Base-by-base conservation (phyloP, 495 filamentous ascomycete species). In the Chaetomium cochliodes region DNA sequence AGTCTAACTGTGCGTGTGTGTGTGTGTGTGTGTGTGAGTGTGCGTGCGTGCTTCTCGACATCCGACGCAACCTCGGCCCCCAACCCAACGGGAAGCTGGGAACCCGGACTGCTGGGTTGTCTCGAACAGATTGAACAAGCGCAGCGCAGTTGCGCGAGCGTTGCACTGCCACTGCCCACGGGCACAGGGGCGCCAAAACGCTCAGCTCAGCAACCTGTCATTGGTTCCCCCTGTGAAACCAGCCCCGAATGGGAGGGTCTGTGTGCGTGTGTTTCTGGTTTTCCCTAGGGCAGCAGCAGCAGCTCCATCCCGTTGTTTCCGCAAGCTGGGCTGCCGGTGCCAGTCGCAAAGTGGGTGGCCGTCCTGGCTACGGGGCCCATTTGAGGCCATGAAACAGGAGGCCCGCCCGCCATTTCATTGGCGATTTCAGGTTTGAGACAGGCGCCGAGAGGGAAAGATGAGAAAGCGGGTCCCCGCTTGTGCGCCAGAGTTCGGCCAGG, bases 401-500 rank as follows among this genome's bases (percentile, higher is more conserved):
- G 23, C 39, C 52, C 16, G 57, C 57, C 58, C 25, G 58, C 46
- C 26, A 51, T 26, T n/a, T 9, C 22, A 52, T 60, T 60, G 58
- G 58, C 44, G 58, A 49, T 49, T 37, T 39, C 46, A 60, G 26
- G 58, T 60, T 23, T 60, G 58, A 60, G 58, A 60, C 58, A 50
- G 44, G 58, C 58, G 44, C 44, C 46, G 30, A 22, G 39, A 8
- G 41, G 41, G 41, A 23, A 22, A 41, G 30, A 41, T 39, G 28
- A 58, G 23, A 58, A 46, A 44, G 56, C 13, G 56, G 56, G 56
- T 58, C 56, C 56, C 57, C 56, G 56, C 41, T 58, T 44, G 56
- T 58, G 56, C 57, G 57, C 57, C 57, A 41, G 33, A 44, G 55
- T 57, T 41, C 30, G 18, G 37, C 30, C 18, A 20, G 7, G 23